A percentile compares a stretch with the other conserved stretches of the same genome.
These are phyloP conservation scores for Saccharomycopsis vini DNA, from an alignment of 805 yeast genomes.

Conservation along the genomic window DNA sequence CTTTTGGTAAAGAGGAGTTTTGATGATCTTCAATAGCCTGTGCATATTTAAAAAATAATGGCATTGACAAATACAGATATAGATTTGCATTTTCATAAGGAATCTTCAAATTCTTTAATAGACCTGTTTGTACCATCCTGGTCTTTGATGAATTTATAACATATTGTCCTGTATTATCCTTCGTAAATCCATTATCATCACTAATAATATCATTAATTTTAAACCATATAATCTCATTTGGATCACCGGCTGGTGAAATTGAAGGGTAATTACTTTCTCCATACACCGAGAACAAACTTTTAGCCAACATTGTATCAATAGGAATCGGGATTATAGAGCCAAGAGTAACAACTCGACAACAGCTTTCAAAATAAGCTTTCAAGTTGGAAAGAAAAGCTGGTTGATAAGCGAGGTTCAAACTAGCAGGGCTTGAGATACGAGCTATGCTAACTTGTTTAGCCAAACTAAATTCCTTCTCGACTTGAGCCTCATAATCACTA, in stretches of 20 bases:
- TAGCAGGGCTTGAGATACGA: constrained; percentile 58
- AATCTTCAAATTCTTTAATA: constrained; percentile 31
- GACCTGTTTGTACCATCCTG: constrained; percentile 60
- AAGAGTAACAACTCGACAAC: constrained; percentile 47
- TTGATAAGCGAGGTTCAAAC: constrained; percentile 57
- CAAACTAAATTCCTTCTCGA: neutral
- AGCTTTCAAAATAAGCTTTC: constrained; percentile 50
- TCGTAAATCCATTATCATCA: constrained; percentile 21
- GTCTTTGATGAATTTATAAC: constrained; percentile 62
- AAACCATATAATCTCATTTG: constrained; percentile 82
- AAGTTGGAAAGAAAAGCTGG: constrained; percentile 51
- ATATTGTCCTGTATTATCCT: constrained; percentile 30
- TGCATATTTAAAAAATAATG: constrained; percentile 31
- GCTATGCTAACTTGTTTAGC: constrained; percentile 62
- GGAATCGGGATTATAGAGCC: constrained; percentile 72
- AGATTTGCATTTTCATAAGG: constrained; percentile 29
- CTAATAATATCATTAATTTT: constrained; percentile 46
- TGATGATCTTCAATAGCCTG: neutral
- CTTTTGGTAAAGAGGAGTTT: too few species aligned
- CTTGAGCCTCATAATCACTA: neutral
- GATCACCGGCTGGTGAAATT: constrained; percentile 48
- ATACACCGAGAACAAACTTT: constrained; percentile 32
- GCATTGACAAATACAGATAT: constrained; percentile 39
- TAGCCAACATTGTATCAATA: constrained; percentile 60
- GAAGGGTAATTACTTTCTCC: constrained; percentile 25